Conservation (phyloP, 2,329 filamentous ascomycete genomes). For the Neofusicoccum parvum region DNA sequence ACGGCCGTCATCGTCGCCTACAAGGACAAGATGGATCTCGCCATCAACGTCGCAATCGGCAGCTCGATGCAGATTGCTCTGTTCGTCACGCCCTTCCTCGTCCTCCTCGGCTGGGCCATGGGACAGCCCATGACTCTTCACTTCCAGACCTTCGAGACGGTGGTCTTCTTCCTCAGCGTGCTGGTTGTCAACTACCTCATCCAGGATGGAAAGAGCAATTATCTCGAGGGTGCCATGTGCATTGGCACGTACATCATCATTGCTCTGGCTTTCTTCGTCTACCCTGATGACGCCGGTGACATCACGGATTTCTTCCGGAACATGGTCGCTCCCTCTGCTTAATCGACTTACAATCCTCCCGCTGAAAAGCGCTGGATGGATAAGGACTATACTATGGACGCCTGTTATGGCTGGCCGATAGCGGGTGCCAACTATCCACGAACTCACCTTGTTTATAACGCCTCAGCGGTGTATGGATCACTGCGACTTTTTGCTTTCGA, state of each 20-base stretch:
- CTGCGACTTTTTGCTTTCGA: neutral
- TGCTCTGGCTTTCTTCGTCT: conserved; percentile 62
- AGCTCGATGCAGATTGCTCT: conserved; percentile 59
- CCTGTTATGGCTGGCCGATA: neutral
- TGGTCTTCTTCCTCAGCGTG: conserved; percentile 79
- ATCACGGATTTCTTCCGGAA: conserved; percentile 24
- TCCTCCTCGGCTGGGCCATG: conserved; percentile 60
- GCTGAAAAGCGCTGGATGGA: too few relatives aligned
- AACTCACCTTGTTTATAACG: neutral
- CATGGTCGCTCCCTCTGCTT: neutral
- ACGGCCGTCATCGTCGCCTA: conserved; percentile 57
- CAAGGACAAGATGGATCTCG: conserved; percentile 61
- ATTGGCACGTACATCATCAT: conserved; percentile 61
- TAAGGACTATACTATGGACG: neutral
- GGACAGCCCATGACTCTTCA: conserved; percentile 65
- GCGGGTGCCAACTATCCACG: neutral
- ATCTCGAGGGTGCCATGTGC: conserved; percentile 74
- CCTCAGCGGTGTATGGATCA: neutral
- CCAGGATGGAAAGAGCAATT: conserved; percentile 82
- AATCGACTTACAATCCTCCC: neutral
- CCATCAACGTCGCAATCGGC: conserved; percentile 58
- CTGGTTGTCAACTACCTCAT: conserved; percentile 89
- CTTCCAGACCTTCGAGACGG: conserved; percentile 87
- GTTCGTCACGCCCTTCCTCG: conserved; percentile 60
- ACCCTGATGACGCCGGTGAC: conserved; percentile 55